A percentile compares a stretch with the other conserved stretches of the same genome.
These are phyloP conservation scores for Xylaria venustula DNA, from an alignment of 495 filamentous ascomycete genomes.

Conservation along the genomic window DNA sequence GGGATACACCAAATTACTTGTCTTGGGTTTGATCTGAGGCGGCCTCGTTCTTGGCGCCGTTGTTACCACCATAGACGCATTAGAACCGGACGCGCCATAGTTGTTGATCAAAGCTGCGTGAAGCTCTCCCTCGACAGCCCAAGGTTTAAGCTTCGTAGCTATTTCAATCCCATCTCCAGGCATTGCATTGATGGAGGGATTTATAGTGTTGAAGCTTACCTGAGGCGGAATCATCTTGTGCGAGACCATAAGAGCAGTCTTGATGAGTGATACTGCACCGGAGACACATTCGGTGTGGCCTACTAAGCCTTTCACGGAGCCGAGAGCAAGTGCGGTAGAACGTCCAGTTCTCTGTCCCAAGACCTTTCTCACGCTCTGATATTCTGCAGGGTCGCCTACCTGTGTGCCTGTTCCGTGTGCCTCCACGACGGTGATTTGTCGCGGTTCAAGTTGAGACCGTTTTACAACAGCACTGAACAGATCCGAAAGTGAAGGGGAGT, in stretches of 20 bases:
- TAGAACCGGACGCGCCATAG: slow-evolving; percentile 31
- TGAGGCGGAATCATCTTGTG: slow-evolving; percentile 40
- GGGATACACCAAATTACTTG: slow-evolving; percentile 10
- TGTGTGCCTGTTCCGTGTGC: slow-evolving; percentile 42
- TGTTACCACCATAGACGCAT: slow-evolving; percentile 19
- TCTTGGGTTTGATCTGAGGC: background rate
- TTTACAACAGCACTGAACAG: slow-evolving; percentile 18
- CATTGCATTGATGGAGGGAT: slow-evolving; percentile 29
- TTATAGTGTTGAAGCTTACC: slow-evolving; percentile 39
- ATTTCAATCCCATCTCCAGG: slow-evolving; percentile 41
- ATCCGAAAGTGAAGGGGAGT: slow-evolving; percentile 19
- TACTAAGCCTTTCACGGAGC: slow-evolving; percentile 48
- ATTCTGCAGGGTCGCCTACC: slow-evolving; percentile 42
- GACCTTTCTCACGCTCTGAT: slow-evolving; percentile 2
- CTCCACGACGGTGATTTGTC: slow-evolving; percentile 31
- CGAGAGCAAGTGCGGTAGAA: slow-evolving; percentile 27
- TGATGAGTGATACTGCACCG: slow-evolving; percentile 41
- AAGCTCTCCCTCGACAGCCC: slow-evolving; percentile 26
- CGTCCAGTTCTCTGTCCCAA: slow-evolving; percentile 13
- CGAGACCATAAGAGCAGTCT: slow-evolving; percentile 48
- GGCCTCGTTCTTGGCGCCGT: background rate
- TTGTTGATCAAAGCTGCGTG: slow-evolving; percentile 37
- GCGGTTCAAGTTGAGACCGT: slow-evolving; percentile 13
- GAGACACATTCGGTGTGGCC: slow-evolving; percentile 50
- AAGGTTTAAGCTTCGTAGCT: slow-evolving; percentile 23